phyloP scores from a whole-genome alignment of 2,329 filamentous ascomycete genomes.

The Ascomycota sp. region DNA sequence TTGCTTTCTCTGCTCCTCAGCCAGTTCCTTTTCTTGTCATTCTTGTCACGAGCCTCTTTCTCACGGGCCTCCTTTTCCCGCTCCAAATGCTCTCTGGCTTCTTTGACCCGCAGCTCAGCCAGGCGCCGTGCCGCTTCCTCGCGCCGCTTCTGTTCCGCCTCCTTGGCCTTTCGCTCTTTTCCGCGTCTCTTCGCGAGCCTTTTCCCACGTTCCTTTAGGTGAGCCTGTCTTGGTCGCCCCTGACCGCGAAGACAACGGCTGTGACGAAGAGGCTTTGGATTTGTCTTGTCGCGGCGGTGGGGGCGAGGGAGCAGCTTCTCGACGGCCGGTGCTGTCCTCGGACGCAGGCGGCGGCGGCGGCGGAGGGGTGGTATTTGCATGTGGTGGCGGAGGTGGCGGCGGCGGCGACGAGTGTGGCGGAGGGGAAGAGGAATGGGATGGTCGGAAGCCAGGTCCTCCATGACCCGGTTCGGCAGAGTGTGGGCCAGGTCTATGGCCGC shows the following conservation, averaged over 20 bases:
- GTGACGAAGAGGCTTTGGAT: slow-evolving; percentile 4
- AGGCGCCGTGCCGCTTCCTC: slow-evolving; percentile 33
- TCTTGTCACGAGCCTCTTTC: slow-evolving; percentile 13
- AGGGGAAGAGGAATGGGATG: slow-evolving; percentile 2
- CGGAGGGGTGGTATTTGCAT: slow-evolving; percentile 1
- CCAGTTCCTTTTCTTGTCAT: slow-evolving; percentile 10
- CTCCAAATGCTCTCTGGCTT: slow-evolving; percentile 25
- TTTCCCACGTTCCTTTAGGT: slow-evolving; percentile 40
- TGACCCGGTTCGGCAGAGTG: slow-evolving; percentile 11
- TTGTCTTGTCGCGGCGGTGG: slow-evolving; percentile 4
- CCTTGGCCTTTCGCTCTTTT: slow-evolving; percentile 39
- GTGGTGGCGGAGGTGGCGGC: slow-evolving; percentile 1
- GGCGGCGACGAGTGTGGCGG: slow-evolving; percentile 2
- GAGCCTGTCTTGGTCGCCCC: slow-evolving; percentile 4
- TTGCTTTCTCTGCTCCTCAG: slow-evolving; percentile 17
- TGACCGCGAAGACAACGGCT: slow-evolving; percentile 6
- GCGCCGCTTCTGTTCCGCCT: slow-evolving; percentile 38
- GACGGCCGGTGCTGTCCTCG: not conserved
- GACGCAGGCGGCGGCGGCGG: slow-evolving; percentile 2
- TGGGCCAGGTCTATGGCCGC: slow-evolving; percentile 9
- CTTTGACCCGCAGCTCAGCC: slow-evolving; percentile 34
- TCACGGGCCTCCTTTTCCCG: slow-evolving; percentile 17
- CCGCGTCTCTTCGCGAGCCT: slow-evolving; percentile 45
- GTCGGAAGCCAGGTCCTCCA: slow-evolving; percentile 13
- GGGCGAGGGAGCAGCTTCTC: slow-evolving; percentile 2